These are phyloP conservation scores for Nymphaea colorata DNA, from an alignment of 164 flowering plant species.

Conservation along the genomic window DNA sequence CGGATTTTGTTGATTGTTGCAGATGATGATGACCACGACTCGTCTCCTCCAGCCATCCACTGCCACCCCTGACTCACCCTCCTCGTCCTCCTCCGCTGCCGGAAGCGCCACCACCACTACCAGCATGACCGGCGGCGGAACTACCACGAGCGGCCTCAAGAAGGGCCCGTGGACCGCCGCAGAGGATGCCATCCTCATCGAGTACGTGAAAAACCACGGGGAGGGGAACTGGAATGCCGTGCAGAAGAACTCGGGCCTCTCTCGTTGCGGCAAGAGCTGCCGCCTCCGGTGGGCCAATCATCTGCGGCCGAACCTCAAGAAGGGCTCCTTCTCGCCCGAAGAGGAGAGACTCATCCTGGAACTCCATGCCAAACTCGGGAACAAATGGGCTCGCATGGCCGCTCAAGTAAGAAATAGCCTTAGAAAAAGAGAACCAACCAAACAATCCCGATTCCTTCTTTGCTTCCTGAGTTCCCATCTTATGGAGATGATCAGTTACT, in stretches of 20 bases:
- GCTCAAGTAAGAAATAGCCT: slow-evolving; percentile 32
- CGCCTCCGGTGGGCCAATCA: slow-evolving; percentile 79
- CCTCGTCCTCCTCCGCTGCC: slow-evolving; percentile 1
- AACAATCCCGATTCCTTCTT: not conserved
- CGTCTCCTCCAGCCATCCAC: too few relatives aligned
- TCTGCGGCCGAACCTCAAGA: slow-evolving; percentile 64
- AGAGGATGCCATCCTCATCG: slow-evolving; percentile 58
- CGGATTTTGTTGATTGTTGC: too few relatives aligned
- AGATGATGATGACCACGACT: too few relatives aligned
- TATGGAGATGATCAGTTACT: too few relatives aligned
- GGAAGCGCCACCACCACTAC: slow-evolving; percentile 3
- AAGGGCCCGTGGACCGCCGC: slow-evolving; percentile 77
- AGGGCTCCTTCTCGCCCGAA: slow-evolving; percentile 54
- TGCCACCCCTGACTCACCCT: too few relatives aligned
- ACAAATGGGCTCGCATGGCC: slow-evolving; percentile 93
- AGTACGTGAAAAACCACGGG: slow-evolving; percentile 59
- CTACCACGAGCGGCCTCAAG: slow-evolving; percentile 16
- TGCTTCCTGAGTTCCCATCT: not conserved
- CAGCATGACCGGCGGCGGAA: slow-evolving; percentile 1
- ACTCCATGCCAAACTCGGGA: slow-evolving; percentile 63
- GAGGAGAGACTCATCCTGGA: slow-evolving; percentile 56
- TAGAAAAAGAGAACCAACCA: too few relatives aligned
- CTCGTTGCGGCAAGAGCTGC: slow-evolving; percentile 42
- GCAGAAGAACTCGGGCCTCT: slow-evolving; percentile 47
- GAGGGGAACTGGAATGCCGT: slow-evolving; percentile 87